Conservation (phyloP, 768 basidiomycete species). For the Mycena latifolia region DNA sequence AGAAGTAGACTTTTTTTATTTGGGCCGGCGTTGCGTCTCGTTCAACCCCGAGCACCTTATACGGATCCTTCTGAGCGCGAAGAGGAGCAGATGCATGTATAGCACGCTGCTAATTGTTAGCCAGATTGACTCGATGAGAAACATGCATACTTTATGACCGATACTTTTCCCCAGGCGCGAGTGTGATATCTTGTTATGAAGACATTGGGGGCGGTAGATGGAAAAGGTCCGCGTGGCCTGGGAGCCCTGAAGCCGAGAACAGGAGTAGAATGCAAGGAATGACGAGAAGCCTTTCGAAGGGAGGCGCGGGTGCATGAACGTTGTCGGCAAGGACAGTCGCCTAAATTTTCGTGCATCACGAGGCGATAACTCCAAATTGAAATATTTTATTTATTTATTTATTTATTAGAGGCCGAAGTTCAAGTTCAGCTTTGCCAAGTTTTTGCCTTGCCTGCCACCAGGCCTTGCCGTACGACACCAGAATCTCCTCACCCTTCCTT, state of each 20-base stretch:
- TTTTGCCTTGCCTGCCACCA: conserved; percentile 69
- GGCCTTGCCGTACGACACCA: conserved; percentile 90
- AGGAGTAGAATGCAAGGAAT: conserved; percentile 70
- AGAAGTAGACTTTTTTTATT: conserved; percentile 98
- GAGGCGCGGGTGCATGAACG: conserved; percentile 65
- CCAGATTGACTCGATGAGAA: conserved; percentile 10
- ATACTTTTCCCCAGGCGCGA: conserved; percentile 42
- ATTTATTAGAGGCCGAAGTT: too few species aligned
- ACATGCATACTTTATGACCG: conserved; percentile 54
- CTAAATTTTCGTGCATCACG: too few species aligned
- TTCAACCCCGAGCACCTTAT: conserved; percentile 89
- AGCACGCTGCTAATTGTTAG: conserved; percentile 63
- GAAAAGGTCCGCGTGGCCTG: conserved; percentile 52
- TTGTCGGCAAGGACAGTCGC: neutral
- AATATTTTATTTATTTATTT: too few species aligned
- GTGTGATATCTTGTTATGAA: conserved; percentile 39
- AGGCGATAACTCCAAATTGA: conserved; percentile 24
- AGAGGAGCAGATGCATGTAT: conserved; percentile 78
- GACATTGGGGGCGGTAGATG: conserved; percentile 53
- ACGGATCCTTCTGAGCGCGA: conserved; percentile 83
- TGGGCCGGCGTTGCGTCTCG: conserved; percentile 87
- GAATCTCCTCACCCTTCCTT: conserved; percentile 84
- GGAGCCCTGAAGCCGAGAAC: conserved; percentile 54
- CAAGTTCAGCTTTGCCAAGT: too few species aligned
- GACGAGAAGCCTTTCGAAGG: conserved; percentile 62